Conservation (phyloP, 2,329 filamentous ascomycete genomes). For the Aspergillus proliferans region DNA sequence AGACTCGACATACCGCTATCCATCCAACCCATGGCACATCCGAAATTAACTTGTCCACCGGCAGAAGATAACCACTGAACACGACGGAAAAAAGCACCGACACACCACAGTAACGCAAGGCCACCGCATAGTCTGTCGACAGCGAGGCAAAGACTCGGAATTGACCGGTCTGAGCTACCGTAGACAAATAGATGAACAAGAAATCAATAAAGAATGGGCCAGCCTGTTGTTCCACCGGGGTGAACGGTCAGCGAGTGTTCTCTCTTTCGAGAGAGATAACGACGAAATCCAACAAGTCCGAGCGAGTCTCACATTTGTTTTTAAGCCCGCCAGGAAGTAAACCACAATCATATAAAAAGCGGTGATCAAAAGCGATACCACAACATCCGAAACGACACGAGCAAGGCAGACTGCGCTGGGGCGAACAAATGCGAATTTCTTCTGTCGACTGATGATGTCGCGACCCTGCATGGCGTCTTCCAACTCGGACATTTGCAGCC, state of each 20-base stretch:
- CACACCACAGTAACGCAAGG: conserved; percentile 55
- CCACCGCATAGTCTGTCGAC: conserved; percentile 56
- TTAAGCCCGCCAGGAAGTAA: conserved; percentile 52
- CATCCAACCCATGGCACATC: conserved; percentile 59
- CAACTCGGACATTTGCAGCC: conserved; percentile 67
- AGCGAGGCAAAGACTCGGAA: conserved; percentile 57
- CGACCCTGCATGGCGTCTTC: conserved; percentile 68
- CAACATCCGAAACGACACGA: conserved; percentile 52
- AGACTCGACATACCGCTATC: conserved; percentile 33
- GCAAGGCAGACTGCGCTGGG: conserved; percentile 55
- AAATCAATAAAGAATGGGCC: conserved; percentile 59
- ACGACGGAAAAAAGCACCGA: conserved; percentile 54
- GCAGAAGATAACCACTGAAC: conserved; percentile 58
- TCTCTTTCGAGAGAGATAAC: too few relatives aligned
- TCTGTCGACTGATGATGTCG: conserved; percentile 58
- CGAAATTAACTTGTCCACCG: conserved; percentile 49
- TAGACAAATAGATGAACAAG: conserved; percentile 54
- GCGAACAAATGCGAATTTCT: conserved; percentile 58
- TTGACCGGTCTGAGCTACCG: conserved; percentile 54
- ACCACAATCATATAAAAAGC: conserved; percentile 53
- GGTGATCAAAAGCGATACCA: conserved; percentile 48
- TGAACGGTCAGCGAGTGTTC: background rate
- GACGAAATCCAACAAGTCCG: background rate
- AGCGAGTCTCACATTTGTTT: conserved; percentile 16
- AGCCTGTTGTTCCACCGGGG: conserved; percentile 26